A percentile compares a stretch with the other conserved stretches of the same genome.
Conservation (phyloP, 441 rosid species). For the Jatropha podagrica region DNA sequence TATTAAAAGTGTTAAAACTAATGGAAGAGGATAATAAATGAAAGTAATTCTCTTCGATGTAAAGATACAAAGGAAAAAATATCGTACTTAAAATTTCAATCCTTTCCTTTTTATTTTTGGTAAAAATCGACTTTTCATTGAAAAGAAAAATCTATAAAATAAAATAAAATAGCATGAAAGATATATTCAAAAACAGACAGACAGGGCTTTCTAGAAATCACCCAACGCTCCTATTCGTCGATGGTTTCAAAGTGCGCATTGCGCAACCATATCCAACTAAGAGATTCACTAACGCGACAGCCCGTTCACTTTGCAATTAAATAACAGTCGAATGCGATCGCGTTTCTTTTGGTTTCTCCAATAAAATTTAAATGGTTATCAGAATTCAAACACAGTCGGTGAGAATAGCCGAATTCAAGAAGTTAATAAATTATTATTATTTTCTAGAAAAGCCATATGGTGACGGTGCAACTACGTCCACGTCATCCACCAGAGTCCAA, state of each 20-base stretch:
- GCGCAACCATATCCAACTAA: slow-evolving; percentile 12
- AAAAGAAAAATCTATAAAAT: too few species aligned
- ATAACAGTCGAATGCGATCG: slow-evolving; percentile 17
- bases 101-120: too few species aligned
- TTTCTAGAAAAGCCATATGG: not conserved
- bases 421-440: not conserved
- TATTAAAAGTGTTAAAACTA: too few species aligned
- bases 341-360: too few species aligned
- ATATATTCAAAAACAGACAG: slow-evolving; percentile 2
- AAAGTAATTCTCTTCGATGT: too few species aligned
- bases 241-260: slow-evolving; percentile 24
- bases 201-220: slow-evolving; percentile 33
- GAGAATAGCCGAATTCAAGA: not conserved
- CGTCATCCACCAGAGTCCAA: slow-evolving; percentile 47
- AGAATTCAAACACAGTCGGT: slow-evolving; percentile 17
- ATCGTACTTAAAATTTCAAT: too few species aligned
- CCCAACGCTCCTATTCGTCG: slow-evolving; percentile 32
- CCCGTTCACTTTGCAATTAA: not conserved
- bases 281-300: not conserved
- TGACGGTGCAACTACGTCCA: slow-evolving; percentile 56
- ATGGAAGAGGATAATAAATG: too few species aligned
- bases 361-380: too few species aligned
- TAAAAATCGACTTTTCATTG: too few species aligned
- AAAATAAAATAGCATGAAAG: not conserved
- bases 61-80: too few species aligned